Evolutionary conservation across 1,284 basidiomycete genomes (phyloP).

Genomic region (Retiboletus flavoniger): DNA sequence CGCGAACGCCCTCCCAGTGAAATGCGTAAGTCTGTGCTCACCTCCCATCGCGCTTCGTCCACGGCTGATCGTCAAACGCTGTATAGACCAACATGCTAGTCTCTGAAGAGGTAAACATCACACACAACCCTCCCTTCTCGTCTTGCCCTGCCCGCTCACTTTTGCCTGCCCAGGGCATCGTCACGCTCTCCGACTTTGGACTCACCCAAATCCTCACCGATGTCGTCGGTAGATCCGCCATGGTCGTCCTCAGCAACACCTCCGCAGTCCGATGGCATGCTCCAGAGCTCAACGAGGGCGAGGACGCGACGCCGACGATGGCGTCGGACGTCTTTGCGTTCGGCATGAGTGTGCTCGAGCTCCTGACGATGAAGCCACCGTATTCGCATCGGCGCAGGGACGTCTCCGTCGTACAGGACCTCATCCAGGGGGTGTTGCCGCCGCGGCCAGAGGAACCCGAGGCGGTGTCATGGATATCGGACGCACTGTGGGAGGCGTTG

Average conservation of each 20-base stretch:
- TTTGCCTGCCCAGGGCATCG: slow-evolving; percentile 39
- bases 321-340: slow-evolving; percentile 55
- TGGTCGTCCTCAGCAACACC: slow-evolving; percentile 43
- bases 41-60: background rate
- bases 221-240: slow-evolving; percentile 45
- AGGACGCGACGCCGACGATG: slow-evolving; percentile 40
- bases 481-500: slow-evolving; percentile 47
- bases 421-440: slow-evolving; percentile 40
- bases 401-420: slow-evolving; percentile 46
- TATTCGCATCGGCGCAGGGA: slow-evolving; percentile 48
- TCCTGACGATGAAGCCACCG: slow-evolving; percentile 49
- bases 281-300: slow-evolving; percentile 51
- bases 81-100: slow-evolving; percentile 56
- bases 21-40: slow-evolving; percentile 49
- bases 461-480: slow-evolving; percentile 40
- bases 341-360: slow-evolving; percentile 56
- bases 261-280: slow-evolving; percentile 55
- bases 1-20: slow-evolving; percentile 38
- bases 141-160: background rate
- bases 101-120: slow-evolving; percentile 30
- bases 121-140: background rate
- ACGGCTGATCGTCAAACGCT: slow-evolving; percentile 7
- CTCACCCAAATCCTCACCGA: slow-evolving; percentile 59
- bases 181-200: slow-evolving; percentile 60
- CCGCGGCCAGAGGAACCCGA: slow-evolving; percentile 37